These are phyloP conservation scores for Citrus medica DNA, from an alignment of 345 rosid genomes.

Conservation along the genomic window DNA sequence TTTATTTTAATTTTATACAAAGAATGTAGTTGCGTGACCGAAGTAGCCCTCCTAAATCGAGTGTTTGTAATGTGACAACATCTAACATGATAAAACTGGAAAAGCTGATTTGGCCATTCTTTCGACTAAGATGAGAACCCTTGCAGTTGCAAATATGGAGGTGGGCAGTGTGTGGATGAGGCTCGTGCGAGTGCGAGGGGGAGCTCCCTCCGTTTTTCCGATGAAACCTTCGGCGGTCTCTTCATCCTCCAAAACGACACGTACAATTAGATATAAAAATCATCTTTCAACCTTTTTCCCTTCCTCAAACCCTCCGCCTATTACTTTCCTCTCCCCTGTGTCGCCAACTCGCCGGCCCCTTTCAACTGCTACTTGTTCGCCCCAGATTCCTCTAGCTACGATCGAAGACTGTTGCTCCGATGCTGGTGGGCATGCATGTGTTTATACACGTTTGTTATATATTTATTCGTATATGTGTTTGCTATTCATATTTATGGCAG, in stretches of 20 bases:
- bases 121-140: background rate
- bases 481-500: background rate
- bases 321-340: slow-evolving; percentile 13
- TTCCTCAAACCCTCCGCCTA: background rate
- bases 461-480: background rate
- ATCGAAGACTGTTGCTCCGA: slow-evolving; percentile 13
- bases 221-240: slow-evolving; percentile 11
- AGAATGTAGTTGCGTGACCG: background rate
- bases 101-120: background rate
- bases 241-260: background rate
- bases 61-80: no score
- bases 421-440: background rate
- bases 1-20: background rate
- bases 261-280: background rate
- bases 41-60: background rate
- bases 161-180: slow-evolving; percentile 44
- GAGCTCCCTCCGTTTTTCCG: slow-evolving; percentile 13
- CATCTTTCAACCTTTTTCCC: slow-evolving; percentile 8
- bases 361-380: slow-evolving; percentile 22
- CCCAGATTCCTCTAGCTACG: slow-evolving; percentile 9
- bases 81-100: background rate
- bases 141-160: slow-evolving; percentile 20
- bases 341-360: slow-evolving; percentile 21
- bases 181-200: slow-evolving; percentile 18
- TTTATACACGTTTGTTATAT: background rate